Evolutionary conservation across 1,284 basidiomycete genomes (phyloP).

Genomic region (Clitocybe nebularis): DNA sequence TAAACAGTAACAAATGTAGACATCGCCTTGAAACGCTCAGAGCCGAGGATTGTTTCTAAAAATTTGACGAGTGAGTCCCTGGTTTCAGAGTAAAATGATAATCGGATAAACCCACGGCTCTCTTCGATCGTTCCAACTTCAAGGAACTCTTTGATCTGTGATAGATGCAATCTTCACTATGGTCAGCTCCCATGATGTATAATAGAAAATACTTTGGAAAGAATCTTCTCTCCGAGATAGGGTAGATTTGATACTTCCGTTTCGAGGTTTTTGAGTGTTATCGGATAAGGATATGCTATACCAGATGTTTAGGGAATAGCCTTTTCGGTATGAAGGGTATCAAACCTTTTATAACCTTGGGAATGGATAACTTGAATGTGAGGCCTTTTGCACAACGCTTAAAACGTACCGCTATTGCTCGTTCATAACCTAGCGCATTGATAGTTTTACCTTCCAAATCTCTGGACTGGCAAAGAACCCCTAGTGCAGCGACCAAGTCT

Average conservation of each 20-base stretch:
- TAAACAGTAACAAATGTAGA: conserved; percentile 61
- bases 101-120: conserved; percentile 41
- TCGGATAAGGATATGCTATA: conserved; percentile 59
- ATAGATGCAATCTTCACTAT: no score
- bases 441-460: conserved; percentile 60
- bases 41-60: conserved; percentile 43
- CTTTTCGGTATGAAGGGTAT: not conserved
- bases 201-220: conserved; percentile 44
- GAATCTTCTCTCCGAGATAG: conserved; percentile 58
- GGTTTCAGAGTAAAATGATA: not conserved
- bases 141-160: conserved; percentile 61
- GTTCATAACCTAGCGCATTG: conserved; percentile 64
- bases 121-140: conserved; percentile 53
- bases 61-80: no score
- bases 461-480: conserved; percentile 54
- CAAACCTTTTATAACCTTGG: conserved; percentile 59
- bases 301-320: conserved; percentile 1
- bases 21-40: conserved; percentile 53
- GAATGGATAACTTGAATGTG: not conserved
- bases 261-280: conserved; percentile 37
- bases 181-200: not conserved
- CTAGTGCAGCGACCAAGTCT: conserved; percentile 48
- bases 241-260: conserved; percentile 53
- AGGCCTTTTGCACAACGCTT: conserved; percentile 2
- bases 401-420: conserved; percentile 56